These are phyloP conservation scores for Aspergillus hiratsukae DNA, from an alignment of 2,329 filamentous ascomycete species.

Conservation along the genomic window DNA sequence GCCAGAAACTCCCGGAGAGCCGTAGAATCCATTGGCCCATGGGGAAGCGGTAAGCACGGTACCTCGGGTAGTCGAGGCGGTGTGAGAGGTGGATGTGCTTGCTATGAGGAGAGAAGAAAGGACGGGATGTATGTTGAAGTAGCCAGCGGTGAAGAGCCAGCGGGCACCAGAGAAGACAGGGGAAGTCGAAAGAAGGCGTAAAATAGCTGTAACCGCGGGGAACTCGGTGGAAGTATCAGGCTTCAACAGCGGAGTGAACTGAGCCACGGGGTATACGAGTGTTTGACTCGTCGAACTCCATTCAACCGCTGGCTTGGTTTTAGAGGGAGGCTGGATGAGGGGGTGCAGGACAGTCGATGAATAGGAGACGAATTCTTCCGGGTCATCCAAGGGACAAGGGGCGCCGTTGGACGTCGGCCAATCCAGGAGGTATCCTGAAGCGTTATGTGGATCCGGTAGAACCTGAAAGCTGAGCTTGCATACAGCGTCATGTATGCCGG, in stretches of 20 bases:
- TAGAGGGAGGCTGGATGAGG: slow-evolving; percentile 55
- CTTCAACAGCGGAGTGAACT: slow-evolving; percentile 78
- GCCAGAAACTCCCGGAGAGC: slow-evolving; percentile 79
- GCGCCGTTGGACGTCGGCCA: slow-evolving; percentile 75
- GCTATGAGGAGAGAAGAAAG: slow-evolving; percentile 74
- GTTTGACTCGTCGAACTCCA: slow-evolving; percentile 54
- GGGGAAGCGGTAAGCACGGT: slow-evolving; percentile 90
- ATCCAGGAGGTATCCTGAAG: slow-evolving; percentile 50
- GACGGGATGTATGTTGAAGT: slow-evolving; percentile 92
- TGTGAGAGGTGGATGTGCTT: slow-evolving; percentile 49
- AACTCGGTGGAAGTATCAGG: slow-evolving; percentile 84
- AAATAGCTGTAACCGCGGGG: slow-evolving; percentile 70
- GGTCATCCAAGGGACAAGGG: slow-evolving; percentile 68
- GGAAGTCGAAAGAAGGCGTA: slow-evolving; percentile 62
- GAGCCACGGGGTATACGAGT: slow-evolving; percentile 77
- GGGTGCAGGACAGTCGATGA: slow-evolving; percentile 64
- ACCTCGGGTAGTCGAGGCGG: slow-evolving; percentile 49
- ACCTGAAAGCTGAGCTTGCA: slow-evolving; percentile 78
- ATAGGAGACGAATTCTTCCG: slow-evolving; percentile 63
- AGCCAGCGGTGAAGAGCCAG: slow-evolving; percentile 97
- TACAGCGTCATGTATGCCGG: slow-evolving; percentile 69
- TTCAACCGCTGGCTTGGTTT: slow-evolving; percentile 26
- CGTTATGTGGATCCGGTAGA: slow-evolving; percentile 48
- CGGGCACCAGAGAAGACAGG: slow-evolving; percentile 60
- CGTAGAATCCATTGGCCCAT: slow-evolving; percentile 92